These are phyloP conservation scores for Hirschioporus abietinus DNA, from an alignment of 768 basidiomycete genomes.

Conservation along the genomic window DNA sequence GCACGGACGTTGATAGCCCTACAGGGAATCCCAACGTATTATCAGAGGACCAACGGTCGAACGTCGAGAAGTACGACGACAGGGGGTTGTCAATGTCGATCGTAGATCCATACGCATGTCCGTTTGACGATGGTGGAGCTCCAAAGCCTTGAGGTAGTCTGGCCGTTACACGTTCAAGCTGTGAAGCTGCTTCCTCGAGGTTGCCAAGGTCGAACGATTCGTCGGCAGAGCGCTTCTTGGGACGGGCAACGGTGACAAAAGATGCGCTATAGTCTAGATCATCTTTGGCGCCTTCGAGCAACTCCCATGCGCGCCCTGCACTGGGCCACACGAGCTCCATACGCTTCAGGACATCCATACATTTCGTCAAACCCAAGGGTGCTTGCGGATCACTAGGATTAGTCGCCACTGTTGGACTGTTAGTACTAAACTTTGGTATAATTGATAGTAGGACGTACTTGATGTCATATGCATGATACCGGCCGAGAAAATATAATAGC, in stretches of 20 bases:
- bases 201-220: slow-evolving; percentile 14
- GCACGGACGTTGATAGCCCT: slow-evolving; percentile 62
- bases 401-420: slow-evolving; percentile 42
- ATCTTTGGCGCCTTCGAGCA: slow-evolving; percentile 59
- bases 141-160: not conserved
- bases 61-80: slow-evolving; percentile 28
- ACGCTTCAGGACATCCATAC: slow-evolving; percentile 57
- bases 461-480: slow-evolving; percentile 74
- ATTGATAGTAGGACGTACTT: slow-evolving; percentile 37
- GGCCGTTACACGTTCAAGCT: not conserved
- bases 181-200: slow-evolving; percentile 1
- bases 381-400: slow-evolving; percentile 69
- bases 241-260: slow-evolving; percentile 5
- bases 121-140: not conserved
- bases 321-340: slow-evolving; percentile 75
- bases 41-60: slow-evolving; percentile 43
- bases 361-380: slow-evolving; percentile 53
- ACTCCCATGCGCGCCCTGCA: slow-evolving; percentile 67
- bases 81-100: slow-evolving; percentile 4
- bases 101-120: not conserved
- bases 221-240: slow-evolving; percentile 6
- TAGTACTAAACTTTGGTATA: not conserved
- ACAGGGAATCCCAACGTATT: slow-evolving; percentile 29
- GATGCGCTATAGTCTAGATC: slow-evolving; percentile 14
- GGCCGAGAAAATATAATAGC: slow-evolving; percentile 77